Conservation (phyloP, 495 filamentous ascomycete genomes). For the Geopyxis carbonaria region DNA sequence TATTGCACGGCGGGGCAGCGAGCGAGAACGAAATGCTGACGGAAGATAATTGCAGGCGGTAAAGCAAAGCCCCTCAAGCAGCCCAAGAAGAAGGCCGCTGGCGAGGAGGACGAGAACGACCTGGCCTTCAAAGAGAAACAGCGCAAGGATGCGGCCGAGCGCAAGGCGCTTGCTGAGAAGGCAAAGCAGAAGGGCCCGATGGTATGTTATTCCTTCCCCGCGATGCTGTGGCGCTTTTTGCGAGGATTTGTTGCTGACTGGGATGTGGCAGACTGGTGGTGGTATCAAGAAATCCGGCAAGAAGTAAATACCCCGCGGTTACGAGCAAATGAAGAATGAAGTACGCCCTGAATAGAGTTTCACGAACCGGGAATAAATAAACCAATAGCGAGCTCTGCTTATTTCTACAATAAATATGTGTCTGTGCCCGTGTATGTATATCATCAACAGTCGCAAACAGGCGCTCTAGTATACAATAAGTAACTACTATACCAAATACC, state of each 20-base stretch:
- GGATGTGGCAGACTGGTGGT: slow-evolving; percentile 16
- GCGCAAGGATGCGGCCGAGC: slow-evolving; percentile 22
- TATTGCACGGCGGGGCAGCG: background rate
- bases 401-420: no score
- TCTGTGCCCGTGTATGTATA: no score
- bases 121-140: slow-evolving; percentile 24
- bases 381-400: no score
- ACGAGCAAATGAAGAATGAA: no score
- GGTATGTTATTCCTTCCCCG: slow-evolving; percentile 11
- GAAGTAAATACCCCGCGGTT: slow-evolving; percentile 17
- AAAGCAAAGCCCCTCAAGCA: slow-evolving; percentile 26
- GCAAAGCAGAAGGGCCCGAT: slow-evolving; percentile 20
- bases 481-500: background rate
- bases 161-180: slow-evolving; percentile 22
- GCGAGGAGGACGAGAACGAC: slow-evolving; percentile 23
- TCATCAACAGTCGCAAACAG: no score
- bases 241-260: slow-evolving; percentile 5
- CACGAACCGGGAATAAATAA: no score
- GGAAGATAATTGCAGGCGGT: slow-evolving; percentile 12
- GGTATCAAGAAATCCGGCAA: slow-evolving; percentile 26
- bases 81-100: slow-evolving; percentile 24
- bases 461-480: background rate
- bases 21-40: background rate
- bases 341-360: no score
- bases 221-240: background rate